Evolutionary conservation across 2,329 filamentous ascomycete species (phyloP), one percentile per base, ranked within the genome.

Genomic region (Claviceps sp.): DNA sequence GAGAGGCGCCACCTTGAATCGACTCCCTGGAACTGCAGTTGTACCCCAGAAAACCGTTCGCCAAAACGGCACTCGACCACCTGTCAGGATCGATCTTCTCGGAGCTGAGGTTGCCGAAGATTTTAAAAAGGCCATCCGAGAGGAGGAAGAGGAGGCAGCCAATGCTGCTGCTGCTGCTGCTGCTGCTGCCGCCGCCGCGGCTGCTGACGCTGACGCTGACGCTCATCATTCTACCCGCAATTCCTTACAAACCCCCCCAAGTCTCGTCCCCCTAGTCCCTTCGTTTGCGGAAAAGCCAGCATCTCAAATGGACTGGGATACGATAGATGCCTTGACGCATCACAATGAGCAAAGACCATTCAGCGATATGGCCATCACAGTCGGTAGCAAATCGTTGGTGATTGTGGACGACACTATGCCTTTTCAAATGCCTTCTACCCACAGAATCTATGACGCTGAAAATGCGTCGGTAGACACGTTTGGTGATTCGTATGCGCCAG

Each of bases 321-420:
- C 55, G 3, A 61, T 71, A n/a, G 66, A 69, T n/a, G 61, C 64
- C 22, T 59, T 67, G 4, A 57, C 60, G 5, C 61, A 62, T 6
- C 55, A 63, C 5, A 57, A 67, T 8, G 68, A 54, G 54, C 62
- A 57, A 51, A 67, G 75, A 45, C 74, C 75, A 1, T 59, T 64
- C 13, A 80, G 77, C 56, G 77, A 81, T 54, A 71, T 72, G 58
- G 77, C 68, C 5, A 78, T 91, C 45, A 93, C 89, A 0, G 75
- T 76, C 11, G 87, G 88, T n/a, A 95, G 88, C 72, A 85, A 90
- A 62, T 95, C 89, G 0, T 94, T 95, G 57, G 77, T 95, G 52
- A 94, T 95, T 61, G 81, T 95, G 39, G 87, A 94, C 54, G 81
- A 80, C 37, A 84, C 82, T 0, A 58, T 75, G 16, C 69, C 73